These are phyloP conservation scores for Tricholomella constricta DNA, from an alignment of 768 basidiomycete species.

Conservation along the genomic window DNA sequence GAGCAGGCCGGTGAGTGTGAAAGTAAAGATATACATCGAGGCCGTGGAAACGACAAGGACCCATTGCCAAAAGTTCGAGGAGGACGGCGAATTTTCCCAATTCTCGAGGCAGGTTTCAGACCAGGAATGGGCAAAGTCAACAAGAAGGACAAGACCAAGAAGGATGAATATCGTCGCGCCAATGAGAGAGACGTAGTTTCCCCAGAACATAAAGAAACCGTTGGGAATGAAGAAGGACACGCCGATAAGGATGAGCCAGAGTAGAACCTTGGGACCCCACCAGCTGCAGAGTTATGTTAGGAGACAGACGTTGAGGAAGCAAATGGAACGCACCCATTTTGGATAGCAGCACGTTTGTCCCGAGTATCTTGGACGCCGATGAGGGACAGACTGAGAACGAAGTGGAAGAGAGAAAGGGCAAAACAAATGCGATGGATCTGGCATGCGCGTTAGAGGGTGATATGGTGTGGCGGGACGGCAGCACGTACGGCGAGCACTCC, in stretches of 20 bases:
- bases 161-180: constrained; percentile 96
- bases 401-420: constrained; percentile 87
- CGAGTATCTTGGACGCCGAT: constrained; percentile 89
- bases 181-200: constrained; percentile 87
- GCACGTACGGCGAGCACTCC: constrained; percentile 87
- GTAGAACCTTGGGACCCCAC: constrained; percentile 97
- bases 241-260: constrained; percentile 82
- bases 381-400: constrained; percentile 74
- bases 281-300: constrained; percentile 53
- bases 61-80: constrained; percentile 94
- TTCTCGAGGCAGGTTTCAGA: constrained; percentile 95
- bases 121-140: constrained; percentile 99
- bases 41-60: constrained; percentile 91
- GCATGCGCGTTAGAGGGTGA: constrained; percentile 4
- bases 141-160: constrained; percentile 93
- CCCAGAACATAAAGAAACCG: constrained; percentile 98
- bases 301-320: neutral
- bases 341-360: constrained; percentile 91
- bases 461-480: neutral
- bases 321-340: constrained; percentile 76
- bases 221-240: constrained; percentile 95
- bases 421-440: constrained; percentile 97
- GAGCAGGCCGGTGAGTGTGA: constrained; percentile 85
- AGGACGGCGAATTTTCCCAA: constrained; percentile 76
- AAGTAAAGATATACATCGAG: constrained; percentile 80